These are phyloP conservation scores for Naganishia liquefaciens DNA, from an alignment of 1,284 basidiomycete genomes.

Conservation along the genomic window DNA sequence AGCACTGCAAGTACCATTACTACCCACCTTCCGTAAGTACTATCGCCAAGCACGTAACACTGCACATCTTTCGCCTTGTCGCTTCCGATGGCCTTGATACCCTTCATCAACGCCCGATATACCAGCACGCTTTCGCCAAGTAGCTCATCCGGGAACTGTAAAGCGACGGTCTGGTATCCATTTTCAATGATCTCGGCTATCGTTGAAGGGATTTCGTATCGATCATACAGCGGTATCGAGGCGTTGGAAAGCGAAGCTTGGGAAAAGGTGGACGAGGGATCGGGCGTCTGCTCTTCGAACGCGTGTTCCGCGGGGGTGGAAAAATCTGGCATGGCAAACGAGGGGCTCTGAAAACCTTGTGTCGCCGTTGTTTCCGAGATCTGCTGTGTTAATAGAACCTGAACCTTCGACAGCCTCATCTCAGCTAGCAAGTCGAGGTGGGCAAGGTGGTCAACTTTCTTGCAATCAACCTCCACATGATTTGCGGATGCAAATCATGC, in stretches of 20 bases:
- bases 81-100: constrained; percentile 52
- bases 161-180: constrained; percentile 63
- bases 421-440: too few relatives aligned
- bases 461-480: constrained; percentile 11
- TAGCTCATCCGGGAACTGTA: constrained; percentile 96
- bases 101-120: constrained; percentile 68
- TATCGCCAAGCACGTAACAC: constrained; percentile 90
- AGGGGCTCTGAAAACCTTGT: neutral
- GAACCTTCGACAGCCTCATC: too few relatives aligned
- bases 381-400: neutral
- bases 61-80: constrained; percentile 48
- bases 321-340: constrained; percentile 47
- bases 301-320: constrained; percentile 52
- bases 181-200: constrained; percentile 49
- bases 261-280: constrained; percentile 37
- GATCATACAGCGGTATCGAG: constrained; percentile 44
- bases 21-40: constrained; percentile 85
- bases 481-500: constrained; percentile 15
- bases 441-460: constrained; percentile 10
- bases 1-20: neutral
- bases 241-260: constrained; percentile 43
- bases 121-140: constrained; percentile 83
- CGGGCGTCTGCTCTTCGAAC: constrained; percentile 37
- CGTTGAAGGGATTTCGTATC: constrained; percentile 54
- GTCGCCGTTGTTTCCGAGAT: too few relatives aligned